Evolutionary conservation across 2,329 filamentous ascomycete species (phyloP).

Genomic region (Mycosphaerella arachidis): DNA sequence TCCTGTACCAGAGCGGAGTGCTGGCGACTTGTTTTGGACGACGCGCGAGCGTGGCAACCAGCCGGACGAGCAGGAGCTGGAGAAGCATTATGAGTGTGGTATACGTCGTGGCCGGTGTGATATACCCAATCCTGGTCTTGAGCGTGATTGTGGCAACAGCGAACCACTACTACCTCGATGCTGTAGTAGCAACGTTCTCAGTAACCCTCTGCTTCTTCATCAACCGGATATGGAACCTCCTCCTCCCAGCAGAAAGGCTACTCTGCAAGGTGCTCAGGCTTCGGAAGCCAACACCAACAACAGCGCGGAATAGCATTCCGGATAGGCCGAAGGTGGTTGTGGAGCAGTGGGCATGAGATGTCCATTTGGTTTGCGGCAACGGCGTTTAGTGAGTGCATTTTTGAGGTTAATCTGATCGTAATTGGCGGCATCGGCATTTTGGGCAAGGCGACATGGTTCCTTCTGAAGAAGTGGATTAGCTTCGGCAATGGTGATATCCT

Average conservation of each 20-base stretch:
- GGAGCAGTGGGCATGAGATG: conserved; percentile 3
- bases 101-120: conserved; percentile 41
- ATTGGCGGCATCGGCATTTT: not conserved
- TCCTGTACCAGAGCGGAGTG: conserved; percentile 51
- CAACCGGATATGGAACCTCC: conserved; percentile 49
- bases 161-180: conserved; percentile 59
- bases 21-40: conserved; percentile 37
- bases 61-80: conserved; percentile 1
- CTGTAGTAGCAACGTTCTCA: conserved; percentile 47
- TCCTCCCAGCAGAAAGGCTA: conserved; percentile 50
- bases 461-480: too few relatives aligned
- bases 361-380: not conserved
- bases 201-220: conserved; percentile 45
- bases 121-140: conserved; percentile 43
- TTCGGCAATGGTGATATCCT: too few relatives aligned
- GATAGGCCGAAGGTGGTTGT: conserved; percentile 15
- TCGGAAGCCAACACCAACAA: conserved; percentile 54
- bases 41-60: conserved; percentile 26
- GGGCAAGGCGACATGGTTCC: not conserved
- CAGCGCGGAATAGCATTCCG: conserved; percentile 21
- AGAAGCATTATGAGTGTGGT: conserved; percentile 19
- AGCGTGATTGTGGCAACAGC: conserved; percentile 57
- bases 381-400: not conserved
- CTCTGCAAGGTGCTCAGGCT: conserved; percentile 46
- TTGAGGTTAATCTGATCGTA: not conserved